These are phyloP conservation scores for Trametes polyzona DNA, from an alignment of 1,284 basidiomycete species.

Conservation along the genomic window DNA sequence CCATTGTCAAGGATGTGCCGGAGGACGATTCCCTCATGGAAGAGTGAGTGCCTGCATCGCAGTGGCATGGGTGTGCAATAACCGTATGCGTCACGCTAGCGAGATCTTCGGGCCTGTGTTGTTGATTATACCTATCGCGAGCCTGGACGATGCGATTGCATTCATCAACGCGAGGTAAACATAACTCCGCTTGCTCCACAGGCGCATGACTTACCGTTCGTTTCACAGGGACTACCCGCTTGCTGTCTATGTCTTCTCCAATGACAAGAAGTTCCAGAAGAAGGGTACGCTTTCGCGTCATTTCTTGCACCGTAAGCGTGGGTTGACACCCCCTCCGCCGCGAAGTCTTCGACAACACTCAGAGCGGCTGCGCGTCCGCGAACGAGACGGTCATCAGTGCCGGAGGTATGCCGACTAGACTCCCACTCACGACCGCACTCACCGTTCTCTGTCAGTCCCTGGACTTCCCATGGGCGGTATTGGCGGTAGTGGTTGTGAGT, in stretches of 20 bases:
- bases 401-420: conserved; percentile 53
- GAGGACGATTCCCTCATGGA: conserved; percentile 74
- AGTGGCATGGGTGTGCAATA: background rate
- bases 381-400: conserved; percentile 67
- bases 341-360: conserved; percentile 72
- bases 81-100: conserved; percentile 19
- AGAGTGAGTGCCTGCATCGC: conserved; percentile 48
- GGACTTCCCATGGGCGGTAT: conserved; percentile 78
- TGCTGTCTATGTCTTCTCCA: conserved; percentile 77
- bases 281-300: conserved; percentile 58
- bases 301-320: background rate
- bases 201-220: background rate
- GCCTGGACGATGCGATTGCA: conserved; percentile 72
- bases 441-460: conserved; percentile 42
- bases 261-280: conserved; percentile 59
- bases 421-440: background rate
- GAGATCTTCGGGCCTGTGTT: conserved; percentile 51
- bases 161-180: conserved; percentile 66
- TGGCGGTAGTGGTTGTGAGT: conserved; percentile 73
- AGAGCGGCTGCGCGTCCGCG: conserved; percentile 67
- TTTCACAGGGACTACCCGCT: conserved; percentile 71
- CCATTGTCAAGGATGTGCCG: conserved; percentile 65
- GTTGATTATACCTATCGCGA: conserved; percentile 77
- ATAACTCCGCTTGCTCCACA: background rate
- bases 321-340: background rate